Evolutionary conservation across 169 alveolate species (phyloP).

Genomic region (Besnoitia besnoiti): DNA sequence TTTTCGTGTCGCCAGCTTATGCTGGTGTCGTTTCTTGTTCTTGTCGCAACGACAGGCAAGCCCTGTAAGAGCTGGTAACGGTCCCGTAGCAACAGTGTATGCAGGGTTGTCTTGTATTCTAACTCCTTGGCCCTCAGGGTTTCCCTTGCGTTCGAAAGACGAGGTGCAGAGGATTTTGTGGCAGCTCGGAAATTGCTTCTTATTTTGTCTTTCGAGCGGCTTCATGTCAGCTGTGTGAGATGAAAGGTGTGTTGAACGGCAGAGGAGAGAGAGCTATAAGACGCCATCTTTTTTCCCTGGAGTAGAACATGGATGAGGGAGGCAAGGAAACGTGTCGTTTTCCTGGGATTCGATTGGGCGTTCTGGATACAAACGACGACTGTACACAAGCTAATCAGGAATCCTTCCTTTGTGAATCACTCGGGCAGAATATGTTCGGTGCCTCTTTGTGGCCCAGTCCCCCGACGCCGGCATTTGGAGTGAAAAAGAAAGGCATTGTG

Average conservation of each 20-base stretch:
- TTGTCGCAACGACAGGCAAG: neutral
- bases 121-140: too few species aligned
- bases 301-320: neutral
- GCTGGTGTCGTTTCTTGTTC: neutral
- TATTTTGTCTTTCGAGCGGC: too few species aligned
- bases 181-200: neutral
- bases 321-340: neutral
- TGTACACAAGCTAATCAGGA: neutral
- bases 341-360: neutral
- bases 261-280: neutral
- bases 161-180: neutral
- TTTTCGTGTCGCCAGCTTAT: neutral
- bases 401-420: neutral
- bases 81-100: too few species aligned
- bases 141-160: too few species aligned
- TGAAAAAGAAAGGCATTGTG: neutral
- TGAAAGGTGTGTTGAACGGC: neutral
- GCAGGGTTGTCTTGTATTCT: too few species aligned
- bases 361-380: too few species aligned
- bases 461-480: neutral
- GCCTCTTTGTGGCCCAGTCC: neutral
- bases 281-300: neutral
- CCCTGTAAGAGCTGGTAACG: neutral
- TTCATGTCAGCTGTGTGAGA: too few species aligned
- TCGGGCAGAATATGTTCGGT: neutral